Base-by-base conservation (phyloP, 2,329 filamentous ascomycete genomes). In the Seiridium unicorne region DNA sequence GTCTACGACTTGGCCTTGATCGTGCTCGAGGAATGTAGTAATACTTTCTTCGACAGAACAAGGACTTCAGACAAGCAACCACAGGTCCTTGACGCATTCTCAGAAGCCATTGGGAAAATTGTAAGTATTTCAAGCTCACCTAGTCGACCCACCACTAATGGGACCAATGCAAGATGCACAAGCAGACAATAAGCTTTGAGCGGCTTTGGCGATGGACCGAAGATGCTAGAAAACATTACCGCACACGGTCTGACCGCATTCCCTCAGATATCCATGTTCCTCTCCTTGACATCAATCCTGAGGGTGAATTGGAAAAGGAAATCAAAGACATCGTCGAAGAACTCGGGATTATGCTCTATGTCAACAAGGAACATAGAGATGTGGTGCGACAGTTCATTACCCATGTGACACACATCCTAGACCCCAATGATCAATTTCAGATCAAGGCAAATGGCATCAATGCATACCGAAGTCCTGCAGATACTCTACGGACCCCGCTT, bases 311-410 rank as follows among this genome's bases (percentile, higher is more conserved):
- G 0, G 74, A 79, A 38, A 66, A 70, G 0, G 79, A 82, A 55
- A 75, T 79, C 8, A 77, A 79, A 54, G 79, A 82, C 47, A 79
- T 82, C 31, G 65, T 77, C 1, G 79, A 81, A 11, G 79, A 83
- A 61, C 70, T 83, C 0, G 74, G 77, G 7, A 82, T 82, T 56
- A 80, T 82, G 69, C 66, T 76, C 0, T 70, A 74, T 11, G 69
- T 81, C 11, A 66, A 70, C 4, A 70, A 69, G 5, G 70, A 72
- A n/a, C 79, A 79, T 44, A 51, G 61, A 2, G 69, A 74, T 3
- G 68, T 75, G 0, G 57, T 76, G 3, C 66, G 68, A 26, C 62
- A 62, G 3, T 74, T 72, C 57, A 65, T 66, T 1, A 61, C 61
- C 34, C 64, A 71, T 38, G 68, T 65, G 1, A 62, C 66, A 18